These are phyloP conservation scores for Nissolia schottii DNA, from an alignment of 306 rosid species.

Conservation along the genomic window DNA sequence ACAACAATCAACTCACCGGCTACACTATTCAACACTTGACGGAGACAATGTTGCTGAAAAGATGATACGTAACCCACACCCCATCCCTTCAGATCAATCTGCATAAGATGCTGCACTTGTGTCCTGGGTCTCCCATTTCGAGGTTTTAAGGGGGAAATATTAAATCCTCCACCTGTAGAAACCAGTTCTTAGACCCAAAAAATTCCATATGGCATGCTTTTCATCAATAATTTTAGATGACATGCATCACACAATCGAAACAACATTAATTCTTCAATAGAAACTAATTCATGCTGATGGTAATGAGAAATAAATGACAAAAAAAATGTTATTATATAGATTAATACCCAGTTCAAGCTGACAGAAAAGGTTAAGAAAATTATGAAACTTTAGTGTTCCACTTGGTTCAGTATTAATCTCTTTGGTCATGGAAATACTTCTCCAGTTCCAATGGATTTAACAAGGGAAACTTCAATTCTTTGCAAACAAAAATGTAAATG, in stretches of 20 bases:
- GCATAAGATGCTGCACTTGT: conserved; percentile 99
- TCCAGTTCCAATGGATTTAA: background rate
- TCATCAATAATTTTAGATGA: conserved; percentile 6
- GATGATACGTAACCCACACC: conserved; percentile 86
- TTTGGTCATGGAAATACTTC: background rate
- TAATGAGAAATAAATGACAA: background rate
- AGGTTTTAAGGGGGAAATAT: conserved; percentile 86
- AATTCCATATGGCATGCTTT: conserved; percentile 8
- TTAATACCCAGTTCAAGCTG: background rate
- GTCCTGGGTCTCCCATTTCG: conserved; percentile 95
- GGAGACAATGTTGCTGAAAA: conserved; percentile 97
- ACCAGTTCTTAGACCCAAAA: conserved; percentile 5
- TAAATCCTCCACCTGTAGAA: conserved; percentile 89
- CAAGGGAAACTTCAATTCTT: background rate
- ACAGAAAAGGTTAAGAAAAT: background rate
- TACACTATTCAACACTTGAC: conserved; percentile 92
- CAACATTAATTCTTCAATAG: background rate
- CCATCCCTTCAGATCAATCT: conserved; percentile 99
- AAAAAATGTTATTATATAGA: background rate
- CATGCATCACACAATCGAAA: conserved; percentile 7
- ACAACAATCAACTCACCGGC: conserved; percentile 63
- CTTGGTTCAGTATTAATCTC: background rate
- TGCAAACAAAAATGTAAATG: background rate
- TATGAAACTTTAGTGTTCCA: background rate
- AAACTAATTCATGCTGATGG: background rate